Base-by-base conservation (phyloP, 805 yeast species). In the Wickerhamiella siamensis region DNA sequence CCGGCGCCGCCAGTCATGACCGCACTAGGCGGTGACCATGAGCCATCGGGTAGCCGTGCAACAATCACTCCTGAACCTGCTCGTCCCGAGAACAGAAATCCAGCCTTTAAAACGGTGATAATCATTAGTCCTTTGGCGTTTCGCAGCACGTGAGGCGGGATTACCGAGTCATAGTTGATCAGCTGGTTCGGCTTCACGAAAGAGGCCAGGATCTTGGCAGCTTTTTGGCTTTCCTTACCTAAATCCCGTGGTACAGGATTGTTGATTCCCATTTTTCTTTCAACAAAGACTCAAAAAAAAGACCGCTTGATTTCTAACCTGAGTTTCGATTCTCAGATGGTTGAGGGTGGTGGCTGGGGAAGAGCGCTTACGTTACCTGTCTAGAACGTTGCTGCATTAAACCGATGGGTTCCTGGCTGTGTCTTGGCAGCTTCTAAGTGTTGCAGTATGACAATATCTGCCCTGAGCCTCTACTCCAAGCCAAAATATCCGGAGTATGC, bases 21-120 rank as follows among this genome's bases (percentile, higher is more conserved):
- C 8, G 96, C 98, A 2, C 94, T 79, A 1, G 98, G 98, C 2
- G 96, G 94, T 12, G 96, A 86, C 98, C 98, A 88, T 0, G 81
- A 63, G 1, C 96, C 97, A 61, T 91, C 97, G 2, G 93, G 93
- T 39, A 91, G 69, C 45, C 96, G 68, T 4, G 96, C 95, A 20
- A 88, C 93, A 47, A 88, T 81, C 29, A 88, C 83, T 49, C 98
- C 98, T 1, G 95, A 83, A 20, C 98, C 98, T 1, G 96, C 97
- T 59, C 98, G 74, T 22, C 97, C 98, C 2, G 95, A 83, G 60
- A 88, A 88, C 43, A 88, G 66, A 60, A 88, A 88, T 2, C 98
- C 98, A 3, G 97, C 98, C 60, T 91, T 88, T 44, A 88, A 67
- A n/a, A 91, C 96, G 0, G 97, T 88, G 49, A 88, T 71, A 31